Conservation (phyloP, 768 basidiomycete species). For the Lentinula edodes region DNA sequence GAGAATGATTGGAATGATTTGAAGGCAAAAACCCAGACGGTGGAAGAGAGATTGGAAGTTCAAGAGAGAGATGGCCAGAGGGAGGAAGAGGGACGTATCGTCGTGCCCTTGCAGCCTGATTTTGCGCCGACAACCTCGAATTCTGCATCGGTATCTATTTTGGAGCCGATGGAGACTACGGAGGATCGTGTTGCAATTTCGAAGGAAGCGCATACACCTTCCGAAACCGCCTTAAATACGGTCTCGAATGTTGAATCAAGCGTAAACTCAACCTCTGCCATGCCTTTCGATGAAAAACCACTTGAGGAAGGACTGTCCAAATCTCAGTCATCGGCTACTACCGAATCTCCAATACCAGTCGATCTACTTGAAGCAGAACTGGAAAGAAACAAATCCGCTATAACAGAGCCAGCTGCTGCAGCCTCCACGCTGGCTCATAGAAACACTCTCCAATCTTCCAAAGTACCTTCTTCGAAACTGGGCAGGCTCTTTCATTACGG, state of each 20-base stretch:
- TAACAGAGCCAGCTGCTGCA: slow-evolving; percentile 9
- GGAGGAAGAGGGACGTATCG: background rate
- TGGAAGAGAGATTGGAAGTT: background rate
- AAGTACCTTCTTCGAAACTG: slow-evolving; percentile 84
- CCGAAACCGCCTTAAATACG: background rate
- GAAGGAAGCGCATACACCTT: background rate
- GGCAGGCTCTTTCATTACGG: slow-evolving; percentile 94
- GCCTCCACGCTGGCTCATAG: slow-evolving; percentile 9
- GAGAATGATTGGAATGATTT: background rate
- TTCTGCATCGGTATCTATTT: background rate
- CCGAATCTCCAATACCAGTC: background rate
- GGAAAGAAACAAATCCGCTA: background rate
- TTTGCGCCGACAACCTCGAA: background rate
- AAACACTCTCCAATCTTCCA: slow-evolving; percentile 69
- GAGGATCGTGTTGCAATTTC: background rate
- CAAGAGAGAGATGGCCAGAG: background rate
- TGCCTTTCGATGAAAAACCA: background rate
- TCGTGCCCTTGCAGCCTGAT: background rate
- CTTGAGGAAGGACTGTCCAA: background rate
- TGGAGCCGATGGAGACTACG: background rate
- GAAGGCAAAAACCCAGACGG: background rate
- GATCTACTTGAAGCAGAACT: slow-evolving; percentile 1
- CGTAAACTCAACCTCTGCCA: background rate
- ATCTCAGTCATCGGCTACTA: background rate
- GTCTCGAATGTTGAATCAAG: background rate